Conservation (phyloP, 148 eudicot species). For the Rhododendron vialii region DNA sequence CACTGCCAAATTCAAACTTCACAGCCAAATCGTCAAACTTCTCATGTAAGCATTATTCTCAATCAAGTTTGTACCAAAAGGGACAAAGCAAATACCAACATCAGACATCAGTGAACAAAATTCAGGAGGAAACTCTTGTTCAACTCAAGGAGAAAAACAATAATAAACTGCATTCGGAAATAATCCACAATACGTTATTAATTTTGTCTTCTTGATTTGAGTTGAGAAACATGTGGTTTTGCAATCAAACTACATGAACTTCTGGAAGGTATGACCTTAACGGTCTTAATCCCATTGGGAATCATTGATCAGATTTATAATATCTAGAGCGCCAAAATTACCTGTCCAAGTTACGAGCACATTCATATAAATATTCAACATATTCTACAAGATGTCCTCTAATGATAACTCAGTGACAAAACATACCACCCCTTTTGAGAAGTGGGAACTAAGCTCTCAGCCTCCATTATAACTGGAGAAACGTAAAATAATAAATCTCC, state of each 20-base stretch:
- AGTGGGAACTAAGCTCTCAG: neutral
- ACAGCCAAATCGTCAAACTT: too few relatives aligned
- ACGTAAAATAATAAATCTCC: too few relatives aligned
- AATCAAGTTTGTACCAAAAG: neutral
- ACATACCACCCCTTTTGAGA: neutral
- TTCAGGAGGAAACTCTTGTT: neutral
- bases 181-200: too few relatives aligned
- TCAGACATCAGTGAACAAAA: neutral
- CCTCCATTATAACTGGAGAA: neutral
- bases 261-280: neutral
- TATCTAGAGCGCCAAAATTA: neutral
- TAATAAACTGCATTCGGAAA: neutral
- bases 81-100: neutral
- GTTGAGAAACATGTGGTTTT: neutral
- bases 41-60: too few relatives aligned
- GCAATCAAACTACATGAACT: neutral
- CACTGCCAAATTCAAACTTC: too few relatives aligned
- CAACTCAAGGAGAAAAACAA: neutral
- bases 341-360: neutral
- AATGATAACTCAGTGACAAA: neutral
- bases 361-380: too few relatives aligned
- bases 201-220: too few relatives aligned
- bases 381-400: too few relatives aligned
- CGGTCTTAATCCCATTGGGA: neutral
- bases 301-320: neutral